Base-by-base conservation (phyloP, 129 eudicot species). In the Pseudognaphalium luteoalbum region DNA sequence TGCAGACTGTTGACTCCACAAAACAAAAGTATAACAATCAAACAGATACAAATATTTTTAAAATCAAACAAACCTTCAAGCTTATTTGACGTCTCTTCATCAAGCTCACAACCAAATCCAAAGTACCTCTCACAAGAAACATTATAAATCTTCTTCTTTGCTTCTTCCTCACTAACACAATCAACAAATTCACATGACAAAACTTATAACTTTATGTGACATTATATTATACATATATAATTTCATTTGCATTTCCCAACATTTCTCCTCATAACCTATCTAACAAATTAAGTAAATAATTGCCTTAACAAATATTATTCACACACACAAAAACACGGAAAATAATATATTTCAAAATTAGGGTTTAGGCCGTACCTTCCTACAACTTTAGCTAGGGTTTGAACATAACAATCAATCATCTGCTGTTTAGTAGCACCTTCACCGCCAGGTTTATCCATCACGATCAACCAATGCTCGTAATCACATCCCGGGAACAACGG, bases 401-500 rank as follows among this genome's bases (percentile, higher is more conserved):
- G 72, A 37, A 95, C 80, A 72, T 95, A 95, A 39, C 97, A 89
- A 25, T 88, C 90, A 69, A 95, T 91, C 99, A 95, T 95, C 87
- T 89, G 88, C 82, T 95, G 84, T 42, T 95, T 95, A n/a, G 57
- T 85, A 1, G 99, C 97, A 19, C 89, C 93, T 62, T 91, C 99
- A 0, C 97, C 97, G 2, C 96, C 99, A n/a, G 99, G 99, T 83
- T 87, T 85, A 74, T 95, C 99, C 96, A 94, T 91, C 1, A 94
- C 96, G 6, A 95, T 95, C 58, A 95, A 82, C 99, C 97, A 95
- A 68, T 91, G 99, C 79, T 95, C 97, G 59, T 95, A 95, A 63
- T 95, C 99, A 66, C 99, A 91, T 4, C 99, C 99, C 0, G 99
- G 99, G 62, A 95, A 95, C 62, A 95, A 78, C 75, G 99, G 99